Evolutionary conservation across 2,329 filamentous ascomycete species (phyloP).

Genomic region (Hypoxylon sp.): DNA sequence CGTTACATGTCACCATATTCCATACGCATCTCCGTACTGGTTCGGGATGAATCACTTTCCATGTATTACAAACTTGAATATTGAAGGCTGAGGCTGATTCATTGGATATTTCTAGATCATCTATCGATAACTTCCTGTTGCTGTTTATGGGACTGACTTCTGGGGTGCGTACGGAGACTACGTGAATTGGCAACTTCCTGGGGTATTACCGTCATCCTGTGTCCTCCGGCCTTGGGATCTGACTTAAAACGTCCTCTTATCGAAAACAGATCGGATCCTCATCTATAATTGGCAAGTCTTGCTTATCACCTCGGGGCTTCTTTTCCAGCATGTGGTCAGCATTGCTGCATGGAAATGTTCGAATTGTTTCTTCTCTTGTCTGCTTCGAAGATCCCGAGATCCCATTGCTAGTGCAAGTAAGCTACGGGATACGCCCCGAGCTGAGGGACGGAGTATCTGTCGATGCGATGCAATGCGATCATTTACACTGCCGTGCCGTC

Average conservation of each 20-base stretch:
- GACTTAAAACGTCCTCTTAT: conserved; percentile 12
- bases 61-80: conserved; percentile 15
- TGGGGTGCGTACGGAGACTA: too few relatives aligned
- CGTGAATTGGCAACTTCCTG: background rate
- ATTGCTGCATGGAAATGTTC: too few relatives aligned
- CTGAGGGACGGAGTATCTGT: conserved; percentile 29
- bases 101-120: too few relatives aligned
- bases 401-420: conserved; percentile 22
- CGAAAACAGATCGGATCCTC: conserved; percentile 10
- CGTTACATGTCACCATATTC: too few relatives aligned
- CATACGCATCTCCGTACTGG: too few relatives aligned
- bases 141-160: background rate
- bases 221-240: background rate
- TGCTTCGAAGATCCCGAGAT: conserved; percentile 11
- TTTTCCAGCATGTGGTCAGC: too few relatives aligned
- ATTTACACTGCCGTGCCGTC: background rate
- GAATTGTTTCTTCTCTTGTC: too few relatives aligned
- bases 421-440: conserved; percentile 7
- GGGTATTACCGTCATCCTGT: background rate
- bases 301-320: conserved; percentile 17
- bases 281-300: conserved; percentile 25
- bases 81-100: too few relatives aligned
- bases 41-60: too few relatives aligned
- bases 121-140: too few relatives aligned
- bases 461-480: conserved; percentile 11